Evolutionary conservation across 2,329 filamentous ascomycete species (phyloP), one percentile per base, ranked within the genome.

Genomic region (Cladophialophora exuberans): DNA sequence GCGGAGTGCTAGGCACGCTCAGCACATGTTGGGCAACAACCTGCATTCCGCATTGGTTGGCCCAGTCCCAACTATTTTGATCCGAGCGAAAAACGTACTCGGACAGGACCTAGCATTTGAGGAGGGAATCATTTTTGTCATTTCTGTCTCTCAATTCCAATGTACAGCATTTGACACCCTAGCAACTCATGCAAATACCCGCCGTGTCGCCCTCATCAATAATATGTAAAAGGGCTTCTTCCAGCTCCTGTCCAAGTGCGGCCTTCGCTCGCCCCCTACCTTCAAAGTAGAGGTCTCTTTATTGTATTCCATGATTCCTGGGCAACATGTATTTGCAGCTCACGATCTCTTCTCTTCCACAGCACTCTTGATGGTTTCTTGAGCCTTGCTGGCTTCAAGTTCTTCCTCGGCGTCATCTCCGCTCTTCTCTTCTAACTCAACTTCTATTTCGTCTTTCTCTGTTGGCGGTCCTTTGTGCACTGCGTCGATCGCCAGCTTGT

Each of bases 401-500:
- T 75, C 70, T 10, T 72, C 70, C 17, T 72, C 69, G 2, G 66
- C 64, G 38, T 73, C 36, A 57, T 62, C 67, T 26, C 69, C 70
- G 17, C 64, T 56, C 13, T 70, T 67, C 20, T 73, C 70, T 54
- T 73, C 69, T 31, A 68, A 67, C 41, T 73, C 66, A 22, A 72
- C 64, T 60, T 81, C 72, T 65, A 81, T 79, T 53, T 81, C 73
- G 58, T 83, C 79, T 35, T 77, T 72, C 66, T 79, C 75, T 5
- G 70, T 78, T 6, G 70, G 69, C 25, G 71, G 72, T n/a, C 64
- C 70, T 52, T 66, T 62, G 26, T 39, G 20, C 48, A 35, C 60
- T 39, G 20, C 65, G 57, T 50, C 70, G 60, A 56, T 69, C 52
- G 22, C 62, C 35, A 57, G 45, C 41, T 61, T 47, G 15, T 53